Evolutionary conservation across 2,329 filamentous ascomycete genomes (phyloP), one percentile per base, ranked within the genome.

Genomic region (Fusarium hainanense): DNA sequence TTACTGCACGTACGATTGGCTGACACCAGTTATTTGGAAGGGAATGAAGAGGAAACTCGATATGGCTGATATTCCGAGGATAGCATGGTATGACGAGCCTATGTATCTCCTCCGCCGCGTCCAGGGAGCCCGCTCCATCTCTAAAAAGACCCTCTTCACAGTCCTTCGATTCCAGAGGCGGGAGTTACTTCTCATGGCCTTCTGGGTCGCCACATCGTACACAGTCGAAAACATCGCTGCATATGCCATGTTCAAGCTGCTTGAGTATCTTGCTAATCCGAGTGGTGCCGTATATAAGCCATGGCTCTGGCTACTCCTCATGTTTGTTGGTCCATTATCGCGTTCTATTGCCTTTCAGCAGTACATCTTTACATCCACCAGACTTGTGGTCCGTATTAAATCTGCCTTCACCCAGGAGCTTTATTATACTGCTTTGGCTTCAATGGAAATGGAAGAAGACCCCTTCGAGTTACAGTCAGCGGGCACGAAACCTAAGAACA

Each of bases 381-480:
- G 85, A n/a, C 76, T 88, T 44, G 77, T 88, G 34, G 85, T 88
- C 37, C 84, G 87, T 27, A 77, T 88, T 58, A 88, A 87, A 70
- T 82, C 86, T 28, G 85, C 84, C 28, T 79, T 89, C 60, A 88
- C 86, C 0, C 86, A 88, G 68, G 87, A 89, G 72, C 80, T 89
- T 12, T 89, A 89, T 68, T 83, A 84, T 65, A 84, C 82, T 46
- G 86, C 87, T 4, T 81, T 88, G 70, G 79, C 79, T 11, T 88
- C 86, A 2, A 87, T 87, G 84, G 85, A 87, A 62, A 77, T 88
- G 43, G 84, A 88, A 49, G 84, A 88, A n/a, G 85, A 88, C 54
- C 80, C 82, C 2, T 85, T 85, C 63, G 76, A 78, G 52, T 27
- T 74, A 58, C 69, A 76, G 25, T 51, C 64, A n/a, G 48, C 49